phyloP scores from a whole-genome alignment of 768 basidiomycete species.

The Suillus paluster region DNA sequence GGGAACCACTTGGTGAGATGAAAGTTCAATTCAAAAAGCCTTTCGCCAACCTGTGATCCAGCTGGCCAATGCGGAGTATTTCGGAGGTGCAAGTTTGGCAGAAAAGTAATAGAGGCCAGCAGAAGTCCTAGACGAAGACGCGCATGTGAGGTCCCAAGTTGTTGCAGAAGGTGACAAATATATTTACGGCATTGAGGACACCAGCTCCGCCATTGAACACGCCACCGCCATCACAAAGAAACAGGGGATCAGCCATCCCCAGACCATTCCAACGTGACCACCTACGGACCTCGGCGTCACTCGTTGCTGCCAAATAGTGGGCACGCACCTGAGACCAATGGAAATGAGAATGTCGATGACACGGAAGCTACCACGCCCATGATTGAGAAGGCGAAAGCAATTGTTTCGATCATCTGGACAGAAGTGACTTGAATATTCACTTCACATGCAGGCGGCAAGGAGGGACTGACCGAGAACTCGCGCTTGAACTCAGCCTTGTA shows the following conservation, averaged over 20 bases:
- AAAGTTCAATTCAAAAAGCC: not conserved
- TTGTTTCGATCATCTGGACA: constrained; percentile 57
- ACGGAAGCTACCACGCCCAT: constrained; percentile 78
- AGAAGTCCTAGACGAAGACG: constrained; percentile 55
- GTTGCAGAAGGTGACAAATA: not conserved
- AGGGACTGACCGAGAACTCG: constrained; percentile 65
- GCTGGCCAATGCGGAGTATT: constrained; percentile 64
- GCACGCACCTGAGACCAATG: constrained; percentile 58
- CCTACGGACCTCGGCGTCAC: constrained; percentile 39
- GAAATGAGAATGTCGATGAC: constrained; percentile 67
- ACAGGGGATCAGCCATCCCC: constrained; percentile 76
- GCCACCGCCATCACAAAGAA: constrained; percentile 71
- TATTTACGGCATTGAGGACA: constrained; percentile 73
- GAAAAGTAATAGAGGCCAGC: constrained; percentile 83
- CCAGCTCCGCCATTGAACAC: constrained; percentile 72
- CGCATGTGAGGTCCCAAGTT: not conserved
- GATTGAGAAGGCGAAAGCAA: constrained; percentile 69
- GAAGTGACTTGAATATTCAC: not conserved
- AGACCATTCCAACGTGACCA: constrained; percentile 78
- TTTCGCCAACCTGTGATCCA: constrained; percentile 54
- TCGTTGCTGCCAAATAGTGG: not conserved
- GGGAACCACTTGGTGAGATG: constrained; percentile 38
- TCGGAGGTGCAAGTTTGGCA: constrained; percentile 68
- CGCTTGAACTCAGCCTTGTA: constrained; percentile 76
- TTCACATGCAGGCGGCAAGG: not conserved